Percentiles rank a stretch among this genome's conserved stretches.
These are phyloP conservation scores for Peronospora destructor DNA, from an alignment of 352 stramenopile species.

Conservation along the genomic window DNA sequence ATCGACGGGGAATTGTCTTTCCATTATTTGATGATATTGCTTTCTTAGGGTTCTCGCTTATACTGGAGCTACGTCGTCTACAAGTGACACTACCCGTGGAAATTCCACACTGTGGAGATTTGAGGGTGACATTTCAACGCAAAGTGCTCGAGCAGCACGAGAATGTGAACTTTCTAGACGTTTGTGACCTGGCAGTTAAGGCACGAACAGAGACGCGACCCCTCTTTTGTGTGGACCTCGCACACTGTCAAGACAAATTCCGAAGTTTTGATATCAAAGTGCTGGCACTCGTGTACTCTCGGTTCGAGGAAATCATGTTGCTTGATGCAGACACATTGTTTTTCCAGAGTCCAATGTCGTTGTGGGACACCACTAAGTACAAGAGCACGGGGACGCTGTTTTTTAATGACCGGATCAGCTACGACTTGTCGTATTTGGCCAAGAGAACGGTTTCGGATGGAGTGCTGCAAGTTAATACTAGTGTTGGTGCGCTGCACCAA, in stretches of 20 bases:
- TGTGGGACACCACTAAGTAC: conserved; percentile 34
- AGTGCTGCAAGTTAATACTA: neutral
- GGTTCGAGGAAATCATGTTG: conserved; percentile 45
- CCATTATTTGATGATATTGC: conserved; percentile 51
- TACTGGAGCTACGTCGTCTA: conserved; percentile 43
- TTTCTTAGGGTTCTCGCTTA: conserved; percentile 44
- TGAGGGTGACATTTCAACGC: conserved; percentile 24
- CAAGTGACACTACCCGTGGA: conserved; percentile 46
- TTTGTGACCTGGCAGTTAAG: conserved; percentile 35
- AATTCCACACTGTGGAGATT: conserved; percentile 52
- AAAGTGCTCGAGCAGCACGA: conserved; percentile 20
- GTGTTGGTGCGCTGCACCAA: conserved; percentile 24
- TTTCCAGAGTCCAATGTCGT: conserved; percentile 31
- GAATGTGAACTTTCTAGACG: conserved; percentile 39
- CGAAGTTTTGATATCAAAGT: conserved; percentile 52
- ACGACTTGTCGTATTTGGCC: conserved; percentile 28
- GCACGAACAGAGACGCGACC: conserved; percentile 5
- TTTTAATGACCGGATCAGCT: conserved; percentile 52
- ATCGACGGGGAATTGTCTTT: conserved; percentile 37
- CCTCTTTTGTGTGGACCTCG: conserved; percentile 39
- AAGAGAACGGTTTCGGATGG: conserved; percentile 3
- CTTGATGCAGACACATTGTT: conserved; percentile 49
- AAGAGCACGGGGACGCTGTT: conserved; percentile 41
- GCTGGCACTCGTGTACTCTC: conserved; percentile 34
- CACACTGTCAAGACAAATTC: conserved; percentile 40